phyloP scores from a whole-genome alignment of 2,329 filamentous ascomycete species.

The Diaporthe citrichinensis region DNA sequence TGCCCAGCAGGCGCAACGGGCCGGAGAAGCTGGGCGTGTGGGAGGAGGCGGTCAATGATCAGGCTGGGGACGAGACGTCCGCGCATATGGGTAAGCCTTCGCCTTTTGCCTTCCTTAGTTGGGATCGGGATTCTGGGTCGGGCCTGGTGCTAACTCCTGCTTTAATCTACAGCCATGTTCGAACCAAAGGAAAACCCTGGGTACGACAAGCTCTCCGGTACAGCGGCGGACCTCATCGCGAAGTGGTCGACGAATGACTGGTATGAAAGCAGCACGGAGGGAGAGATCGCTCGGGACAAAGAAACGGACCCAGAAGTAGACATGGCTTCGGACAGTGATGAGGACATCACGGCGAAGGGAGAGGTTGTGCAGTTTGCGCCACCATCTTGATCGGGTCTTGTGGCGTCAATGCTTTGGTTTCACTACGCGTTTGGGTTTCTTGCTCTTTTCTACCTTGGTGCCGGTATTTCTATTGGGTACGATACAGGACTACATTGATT shows the following conservation, averaged over 20 bases:
- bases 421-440: background rate
- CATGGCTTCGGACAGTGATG: background rate
- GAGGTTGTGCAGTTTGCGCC: slow-evolving; percentile 7
- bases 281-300: slow-evolving; percentile 39
- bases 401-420: background rate
- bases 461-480: slow-evolving; percentile 28
- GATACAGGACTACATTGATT: slow-evolving; percentile 16
- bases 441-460: background rate
- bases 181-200: slow-evolving; percentile 79
- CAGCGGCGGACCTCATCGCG: slow-evolving; percentile 75
- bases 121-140: background rate
- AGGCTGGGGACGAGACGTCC: slow-evolving; percentile 80
- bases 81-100: slow-evolving; percentile 79
- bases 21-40: slow-evolving; percentile 63
- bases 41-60: slow-evolving; percentile 82
- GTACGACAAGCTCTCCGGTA: slow-evolving; percentile 76
- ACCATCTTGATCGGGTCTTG: background rate
- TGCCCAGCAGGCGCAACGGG: slow-evolving; percentile 71
- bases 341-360: background rate
- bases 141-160: background rate
- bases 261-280: slow-evolving; percentile 70
- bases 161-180: slow-evolving; percentile 74
- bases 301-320: background rate
- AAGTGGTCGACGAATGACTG: slow-evolving; percentile 76
- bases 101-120: background rate